Evolutionary conservation across 2,329 filamentous ascomycete species (phyloP).

Genomic region (Trichothecium sympodiale): DNA sequence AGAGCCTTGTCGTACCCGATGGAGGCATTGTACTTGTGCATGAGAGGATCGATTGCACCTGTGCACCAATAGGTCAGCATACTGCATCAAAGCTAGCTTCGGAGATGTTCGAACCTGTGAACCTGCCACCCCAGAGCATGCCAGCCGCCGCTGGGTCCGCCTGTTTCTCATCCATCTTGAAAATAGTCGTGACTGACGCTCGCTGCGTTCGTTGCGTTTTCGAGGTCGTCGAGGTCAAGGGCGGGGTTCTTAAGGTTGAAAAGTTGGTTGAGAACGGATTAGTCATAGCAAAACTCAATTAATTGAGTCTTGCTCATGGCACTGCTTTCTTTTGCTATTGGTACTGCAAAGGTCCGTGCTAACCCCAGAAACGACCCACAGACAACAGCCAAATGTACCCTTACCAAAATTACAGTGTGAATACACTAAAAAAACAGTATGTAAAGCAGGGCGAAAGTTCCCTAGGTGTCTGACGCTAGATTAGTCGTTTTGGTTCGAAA

Average conservation of each 20-base stretch:
- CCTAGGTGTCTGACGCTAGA: too few species aligned
- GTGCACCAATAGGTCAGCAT: constrained; percentile 16
- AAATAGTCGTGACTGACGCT: constrained; percentile 3
- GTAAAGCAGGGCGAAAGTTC: too few species aligned
- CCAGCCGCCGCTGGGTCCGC: constrained; percentile 15
- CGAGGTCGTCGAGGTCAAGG: neutral
- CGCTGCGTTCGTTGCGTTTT: constrained; percentile 5
- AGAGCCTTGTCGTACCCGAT: constrained; percentile 71
- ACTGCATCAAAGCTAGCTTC: constrained; percentile 13
- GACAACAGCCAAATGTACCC: too few species aligned
- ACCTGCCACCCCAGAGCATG: constrained; percentile 38
- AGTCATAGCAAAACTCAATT: neutral
- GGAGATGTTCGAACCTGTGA: constrained; percentile 31
- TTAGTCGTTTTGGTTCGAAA: too few species aligned
- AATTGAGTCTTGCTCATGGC: too few species aligned
- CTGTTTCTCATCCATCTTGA: constrained; percentile 13
- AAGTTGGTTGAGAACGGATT: neutral
- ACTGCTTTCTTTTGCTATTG: too few species aligned
- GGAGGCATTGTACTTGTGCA: constrained; percentile 72
- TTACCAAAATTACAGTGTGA: too few species aligned
- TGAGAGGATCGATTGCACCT: constrained; percentile 77
- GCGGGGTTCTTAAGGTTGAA: constrained; percentile 2
- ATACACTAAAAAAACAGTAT: too few species aligned
- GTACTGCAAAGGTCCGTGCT: too few species aligned
- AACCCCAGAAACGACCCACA: too few species aligned